Base-by-base conservation (phyloP, 768 basidiomycete species). In the Rubroboletus pulcherrimus region DNA sequence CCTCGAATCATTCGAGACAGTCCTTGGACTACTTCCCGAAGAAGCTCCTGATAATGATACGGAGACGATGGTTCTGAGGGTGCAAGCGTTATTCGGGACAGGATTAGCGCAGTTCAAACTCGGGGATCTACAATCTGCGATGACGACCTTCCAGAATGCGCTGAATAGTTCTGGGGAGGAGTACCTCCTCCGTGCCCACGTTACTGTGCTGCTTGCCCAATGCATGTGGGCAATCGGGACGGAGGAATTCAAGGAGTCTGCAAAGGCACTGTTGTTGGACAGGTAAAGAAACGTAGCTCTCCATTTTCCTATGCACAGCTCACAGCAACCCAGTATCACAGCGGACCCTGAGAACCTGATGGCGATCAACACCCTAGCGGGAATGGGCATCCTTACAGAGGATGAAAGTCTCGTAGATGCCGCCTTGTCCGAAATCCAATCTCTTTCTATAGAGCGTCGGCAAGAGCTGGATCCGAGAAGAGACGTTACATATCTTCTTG, bases 331-430 rank as follows among this genome's bases (percentile, higher is more conserved):
- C 61, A 96, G 94, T 63, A 87, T 97, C 59, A 78, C 86, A 0
- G 71, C 78, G 26, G 90, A 96, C 66, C 80, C 87, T 0, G 87
- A 87, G 57, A 91, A 94, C 64, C 67, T 93, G 48, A 77, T 81
- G 51, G 92, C 91, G 1, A 89, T 96, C 68, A 90, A 87, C 44
- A 81, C 86, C 0, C 80, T 98, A 1, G 89, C 90, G 0, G 89
- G 89, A n/a, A 93, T 97, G 83, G 93, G 91, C 11, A 84, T 93
- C 53, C 72, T 94, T 51, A 87, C 87, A 4, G 77, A 78, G 34
- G 93, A 96, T 63, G 85, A 88, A 34, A 80, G 78, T 35, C 78
- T 97, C 19, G 78, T 94, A 26, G 91, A 95, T 67, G 94, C 93
- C 1, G 89, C 93, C 0, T 73, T 95, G 12, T 86, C 89, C 0